Evolutionary conservation across 1,284 basidiomycete genomes (phyloP).

Genomic region (Sphaerobolus stellatus): DNA sequence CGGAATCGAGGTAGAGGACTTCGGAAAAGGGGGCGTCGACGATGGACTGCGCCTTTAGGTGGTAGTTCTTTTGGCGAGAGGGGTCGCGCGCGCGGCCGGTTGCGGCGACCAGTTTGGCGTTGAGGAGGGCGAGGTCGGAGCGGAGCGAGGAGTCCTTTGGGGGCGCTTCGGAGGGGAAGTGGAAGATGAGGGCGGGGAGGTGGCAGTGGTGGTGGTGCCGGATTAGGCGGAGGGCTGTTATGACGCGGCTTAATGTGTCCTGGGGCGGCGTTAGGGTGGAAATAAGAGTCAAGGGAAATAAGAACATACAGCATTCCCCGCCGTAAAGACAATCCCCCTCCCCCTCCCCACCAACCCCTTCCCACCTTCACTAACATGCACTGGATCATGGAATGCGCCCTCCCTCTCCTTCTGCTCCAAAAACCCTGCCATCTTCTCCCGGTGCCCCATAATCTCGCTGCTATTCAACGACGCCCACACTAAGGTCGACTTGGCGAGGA

Average conservation of each 20-base stretch:
- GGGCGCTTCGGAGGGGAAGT: slow-evolving; percentile 40
- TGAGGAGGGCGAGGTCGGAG: slow-evolving; percentile 29
- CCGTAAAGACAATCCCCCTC: slow-evolving; percentile 41
- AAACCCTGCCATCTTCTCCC: slow-evolving; percentile 26
- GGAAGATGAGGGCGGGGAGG: slow-evolving; percentile 32
- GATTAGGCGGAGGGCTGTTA: slow-evolving; percentile 37
- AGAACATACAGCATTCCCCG: slow-evolving; percentile 38
- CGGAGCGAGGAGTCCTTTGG: slow-evolving; percentile 30
- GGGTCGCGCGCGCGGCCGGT: slow-evolving; percentile 31
- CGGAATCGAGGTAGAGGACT: slow-evolving; percentile 44
- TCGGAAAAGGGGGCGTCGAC: slow-evolving; percentile 40
- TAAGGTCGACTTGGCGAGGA: slow-evolving; percentile 32
- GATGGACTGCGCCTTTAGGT: slow-evolving; percentile 45
- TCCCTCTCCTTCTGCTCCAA: slow-evolving; percentile 21
- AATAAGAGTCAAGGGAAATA: not conserved
- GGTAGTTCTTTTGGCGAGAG: slow-evolving; percentile 37
- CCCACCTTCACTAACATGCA: slow-evolving; percentile 13
- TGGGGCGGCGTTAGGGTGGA: not conserved
- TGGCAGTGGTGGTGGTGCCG: slow-evolving; percentile 22
- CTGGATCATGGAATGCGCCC: slow-evolving; percentile 21
- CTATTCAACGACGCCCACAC: slow-evolving; percentile 35
- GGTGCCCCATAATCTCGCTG: slow-evolving; percentile 23
- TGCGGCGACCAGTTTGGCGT: slow-evolving; percentile 36
- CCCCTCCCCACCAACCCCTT: slow-evolving; percentile 14
- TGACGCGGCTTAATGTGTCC: slow-evolving; percentile 41